A percentile compares a stretch with the other conserved stretches of the same genome.
These are phyloP conservation scores for Parietichytrium sp. DNA, from an alignment of 108 stramenopile genomes.

Conservation along the genomic window DNA sequence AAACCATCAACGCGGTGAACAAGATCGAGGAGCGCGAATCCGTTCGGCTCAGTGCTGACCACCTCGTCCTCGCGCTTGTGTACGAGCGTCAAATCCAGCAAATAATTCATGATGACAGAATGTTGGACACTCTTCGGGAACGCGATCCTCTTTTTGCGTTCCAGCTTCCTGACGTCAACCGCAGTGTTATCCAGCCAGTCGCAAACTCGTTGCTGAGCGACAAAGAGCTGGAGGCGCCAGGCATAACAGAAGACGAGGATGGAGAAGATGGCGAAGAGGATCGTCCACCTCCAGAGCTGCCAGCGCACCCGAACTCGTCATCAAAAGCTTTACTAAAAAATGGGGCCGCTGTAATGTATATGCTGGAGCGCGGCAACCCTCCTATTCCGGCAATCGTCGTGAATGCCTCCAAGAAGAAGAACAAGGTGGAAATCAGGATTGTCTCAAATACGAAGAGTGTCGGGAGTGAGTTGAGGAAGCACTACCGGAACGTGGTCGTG, in stretches of 20 bases:
- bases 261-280: constrained; percentile 7
- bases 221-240: background rate
- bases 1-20: background rate
- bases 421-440: too few species aligned
- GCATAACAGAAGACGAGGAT: constrained; percentile 33
- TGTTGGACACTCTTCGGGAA: constrained; percentile 56
- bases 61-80: constrained; percentile 7
- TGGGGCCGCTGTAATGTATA: too few species aligned
- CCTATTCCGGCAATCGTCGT: too few species aligned
- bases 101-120: constrained; percentile 52
- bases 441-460: too few species aligned
- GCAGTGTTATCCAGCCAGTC: constrained; percentile 45
- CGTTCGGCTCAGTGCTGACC: background rate
- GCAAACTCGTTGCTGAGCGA: constrained; percentile 39
- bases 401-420: too few species aligned
- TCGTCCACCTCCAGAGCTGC: background rate
- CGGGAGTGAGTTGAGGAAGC: too few species aligned
- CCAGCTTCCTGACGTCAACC: constrained; percentile 67
- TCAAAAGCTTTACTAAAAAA: too few species aligned
- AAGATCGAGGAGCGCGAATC: background rate
- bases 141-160: constrained; percentile 61
- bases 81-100: background rate
- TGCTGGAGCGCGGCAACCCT: too few species aligned
- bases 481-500: too few species aligned
- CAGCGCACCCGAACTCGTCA: too few species aligned